Conservation (phyloP, 1,284 basidiomycete genomes). For the Dichomitus squalens region DNA sequence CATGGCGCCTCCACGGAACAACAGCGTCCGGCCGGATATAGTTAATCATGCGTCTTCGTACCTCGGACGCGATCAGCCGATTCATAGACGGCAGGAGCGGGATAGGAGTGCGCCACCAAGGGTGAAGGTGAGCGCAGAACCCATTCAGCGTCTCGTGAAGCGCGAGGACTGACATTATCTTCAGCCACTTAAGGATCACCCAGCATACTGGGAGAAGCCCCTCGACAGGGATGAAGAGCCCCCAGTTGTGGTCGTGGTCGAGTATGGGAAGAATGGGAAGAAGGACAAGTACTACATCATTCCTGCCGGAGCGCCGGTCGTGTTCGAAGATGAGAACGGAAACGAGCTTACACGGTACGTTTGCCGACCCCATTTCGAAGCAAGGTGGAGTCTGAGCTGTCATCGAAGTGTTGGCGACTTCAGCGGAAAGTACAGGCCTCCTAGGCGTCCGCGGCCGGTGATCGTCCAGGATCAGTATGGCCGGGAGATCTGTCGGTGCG, state of each 20-base stretch:
- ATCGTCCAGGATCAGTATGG: constrained; percentile 35
- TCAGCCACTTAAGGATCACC: constrained; percentile 20
- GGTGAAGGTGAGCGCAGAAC: constrained; percentile 7
- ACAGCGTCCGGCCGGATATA: constrained; percentile 25
- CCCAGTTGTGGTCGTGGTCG: constrained; percentile 33
- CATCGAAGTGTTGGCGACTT: constrained; percentile 29
- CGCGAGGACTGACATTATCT: neutral
- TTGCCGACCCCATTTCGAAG: neutral
- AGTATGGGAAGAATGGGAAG: constrained; percentile 32
- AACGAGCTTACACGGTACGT: constrained; percentile 64
- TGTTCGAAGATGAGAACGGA: constrained; percentile 69
- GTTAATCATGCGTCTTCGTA: constrained; percentile 24
- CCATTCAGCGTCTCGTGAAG: neutral
- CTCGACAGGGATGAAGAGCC: constrained; percentile 28
- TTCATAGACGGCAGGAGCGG: constrained; percentile 14
- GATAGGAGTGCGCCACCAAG: constrained; percentile 18
- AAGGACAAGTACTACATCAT: constrained; percentile 61
- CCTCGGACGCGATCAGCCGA: constrained; percentile 12
- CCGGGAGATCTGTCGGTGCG: constrained; percentile 33
- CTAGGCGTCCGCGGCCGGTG: constrained; percentile 28
- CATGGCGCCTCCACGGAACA: constrained; percentile 7
- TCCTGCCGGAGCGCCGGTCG: constrained; percentile 63
- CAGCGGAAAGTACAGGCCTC: constrained; percentile 33
- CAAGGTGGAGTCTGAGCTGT: neutral
- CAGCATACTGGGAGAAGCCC: constrained; percentile 23